phyloP scores from a whole-genome alignment of 345 rosid genomes.

The Syzygium jambos region DNA sequence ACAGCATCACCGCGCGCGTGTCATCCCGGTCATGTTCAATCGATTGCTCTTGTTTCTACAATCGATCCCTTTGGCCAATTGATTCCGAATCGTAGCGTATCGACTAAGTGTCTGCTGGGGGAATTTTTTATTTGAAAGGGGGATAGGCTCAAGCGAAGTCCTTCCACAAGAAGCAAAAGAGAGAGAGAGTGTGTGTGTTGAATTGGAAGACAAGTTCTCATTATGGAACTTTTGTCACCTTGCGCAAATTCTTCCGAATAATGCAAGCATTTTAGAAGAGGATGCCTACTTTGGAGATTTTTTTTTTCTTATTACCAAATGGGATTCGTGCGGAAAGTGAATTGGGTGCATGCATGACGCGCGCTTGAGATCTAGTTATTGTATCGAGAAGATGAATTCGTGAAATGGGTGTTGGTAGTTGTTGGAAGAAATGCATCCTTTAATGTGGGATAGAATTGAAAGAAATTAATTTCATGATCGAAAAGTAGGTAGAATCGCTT shows the following conservation, averaged over 20 bases:
- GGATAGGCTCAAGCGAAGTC: neutral
- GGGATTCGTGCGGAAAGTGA: neutral
- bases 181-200: neutral
- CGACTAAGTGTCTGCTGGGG: neutral
- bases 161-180: neutral
- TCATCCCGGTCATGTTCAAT: neutral
- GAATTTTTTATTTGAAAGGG: neutral
- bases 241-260: neutral
- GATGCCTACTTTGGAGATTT: neutral
- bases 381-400: accelerated
- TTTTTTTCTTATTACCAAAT: neutral
- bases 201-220: neutral
- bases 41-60: neutral
- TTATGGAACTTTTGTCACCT: neutral
- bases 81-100: neutral
- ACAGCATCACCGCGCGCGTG: neutral
- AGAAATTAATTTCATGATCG: neutral
- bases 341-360: neutral
- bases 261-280: neutral
- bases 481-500: neutral
- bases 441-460: neutral
- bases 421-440: neutral
- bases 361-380: neutral
- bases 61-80: neutral
- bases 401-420: neutral